Evolutionary conservation across 768 basidiomycete species (phyloP).

Genomic region (Cystobasidium tubakii): DNA sequence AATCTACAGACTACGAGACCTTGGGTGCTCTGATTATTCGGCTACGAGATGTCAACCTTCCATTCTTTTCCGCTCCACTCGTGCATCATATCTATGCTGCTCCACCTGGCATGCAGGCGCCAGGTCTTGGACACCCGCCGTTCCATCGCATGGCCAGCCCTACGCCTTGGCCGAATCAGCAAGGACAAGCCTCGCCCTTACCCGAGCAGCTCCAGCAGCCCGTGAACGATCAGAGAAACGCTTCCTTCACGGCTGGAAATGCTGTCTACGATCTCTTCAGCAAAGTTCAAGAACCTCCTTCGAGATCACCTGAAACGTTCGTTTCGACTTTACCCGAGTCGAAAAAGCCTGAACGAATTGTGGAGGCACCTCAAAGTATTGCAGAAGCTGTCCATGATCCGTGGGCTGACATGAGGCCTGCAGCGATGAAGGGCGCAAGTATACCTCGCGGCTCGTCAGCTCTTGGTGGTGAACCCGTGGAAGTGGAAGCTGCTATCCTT

Average conservation of each 20-base stretch:
- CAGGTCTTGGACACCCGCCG: slow-evolving; percentile 35
- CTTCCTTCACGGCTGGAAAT: not conserved
- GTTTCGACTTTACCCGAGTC: not conserved
- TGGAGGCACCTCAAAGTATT: not conserved
- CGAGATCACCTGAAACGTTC: not conserved
- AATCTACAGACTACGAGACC: slow-evolving; percentile 50
- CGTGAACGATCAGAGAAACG: not conserved
- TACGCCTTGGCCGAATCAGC: slow-evolving; percentile 28
- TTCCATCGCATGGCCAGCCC: slow-evolving; percentile 36
- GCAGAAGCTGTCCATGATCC: slow-evolving; percentile 19
- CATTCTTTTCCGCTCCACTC: slow-evolving; percentile 47
- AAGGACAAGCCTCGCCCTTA: not conserved
- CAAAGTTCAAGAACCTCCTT: not conserved
- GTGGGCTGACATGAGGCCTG: slow-evolving; percentile 24
- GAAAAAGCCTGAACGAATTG: not conserved
- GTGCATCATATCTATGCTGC: slow-evolving; percentile 38
- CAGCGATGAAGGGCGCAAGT: not conserved
- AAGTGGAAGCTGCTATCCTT: not conserved
- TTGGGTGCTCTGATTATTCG: slow-evolving; percentile 49
- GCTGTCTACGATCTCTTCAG: slow-evolving; percentile 6
- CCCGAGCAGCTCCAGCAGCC: slow-evolving; percentile 3
- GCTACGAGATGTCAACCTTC: slow-evolving; percentile 48
- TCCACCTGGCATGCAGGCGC: slow-evolving; percentile 26
- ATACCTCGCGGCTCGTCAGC: not conserved
- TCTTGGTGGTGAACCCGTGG: slow-evolving; percentile 5